Base-by-base conservation (phyloP, 805 yeast genomes). In the Candida ortonii region DNA sequence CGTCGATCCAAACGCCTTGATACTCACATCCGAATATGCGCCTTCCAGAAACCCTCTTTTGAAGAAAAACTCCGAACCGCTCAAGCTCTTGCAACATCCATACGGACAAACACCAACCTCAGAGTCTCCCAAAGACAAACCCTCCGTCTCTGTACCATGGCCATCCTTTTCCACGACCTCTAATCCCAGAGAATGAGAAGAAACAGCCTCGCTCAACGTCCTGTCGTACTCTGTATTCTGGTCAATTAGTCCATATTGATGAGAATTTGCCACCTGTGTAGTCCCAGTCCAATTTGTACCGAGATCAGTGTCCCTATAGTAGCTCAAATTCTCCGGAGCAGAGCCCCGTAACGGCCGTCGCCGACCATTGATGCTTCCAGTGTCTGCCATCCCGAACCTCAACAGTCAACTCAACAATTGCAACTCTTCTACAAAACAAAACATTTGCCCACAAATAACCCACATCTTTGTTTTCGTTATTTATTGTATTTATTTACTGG, bases 11-110 rank as follows among this genome's bases (percentile, higher is more conserved):
- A 75, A 75, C 2, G 77, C 79, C 37, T 39, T 49, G 7, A 75
- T 52, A 0, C 70, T 60, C 22, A 73, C 69, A 50, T 73, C 78
- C 1, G 71, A 65, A 37, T 71, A 70, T 2, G 60, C 62, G 0
- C 77, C 77, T 24, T 66, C 64, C 6, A 66, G 35, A 41, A 66
- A 63, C 1, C 73, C 76, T 23, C 61, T 50, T 30, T 54, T 53
- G 37, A 59, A 53, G 20, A 69, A 52, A 38, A 62, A 64, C 14
- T 55, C 62, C 3, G 50, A 36, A 6, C 44, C 20, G 12, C 36
- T 27, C 22, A 47, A 53, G 12, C 27, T 47, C 17, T 37, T 27
- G 34, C 61, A 56, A 27, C 59, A 54, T 2, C 58, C 59, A 40
- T 50, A 53, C 1, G 57, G 52, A 26, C 61, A 56, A 3, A 21